These are phyloP conservation scores for Spizellomyces sp. DNA, from an alignment of 192 early-diverging fungal genomes.

Conservation along the genomic window DNA sequence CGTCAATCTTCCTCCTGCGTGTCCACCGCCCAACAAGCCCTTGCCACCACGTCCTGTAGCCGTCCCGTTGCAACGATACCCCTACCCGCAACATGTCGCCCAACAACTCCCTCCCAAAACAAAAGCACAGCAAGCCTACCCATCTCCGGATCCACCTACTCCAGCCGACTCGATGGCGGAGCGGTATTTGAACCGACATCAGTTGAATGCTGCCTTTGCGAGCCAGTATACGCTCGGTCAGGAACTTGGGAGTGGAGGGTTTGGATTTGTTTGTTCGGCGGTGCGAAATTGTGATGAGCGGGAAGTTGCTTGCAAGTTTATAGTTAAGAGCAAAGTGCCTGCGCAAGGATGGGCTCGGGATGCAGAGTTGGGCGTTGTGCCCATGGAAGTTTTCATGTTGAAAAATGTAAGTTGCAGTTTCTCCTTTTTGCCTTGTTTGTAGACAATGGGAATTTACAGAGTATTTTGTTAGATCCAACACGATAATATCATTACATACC, in stretches of 20 bases:
- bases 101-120: background rate
- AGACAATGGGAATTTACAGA: background rate
- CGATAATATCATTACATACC: constrained; percentile 43
- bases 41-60: constrained; percentile 12
- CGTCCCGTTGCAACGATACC: background rate
- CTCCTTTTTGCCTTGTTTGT: background rate
- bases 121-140: constrained; percentile 20
- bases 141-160: constrained; percentile 9
- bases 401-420: constrained; percentile 39
- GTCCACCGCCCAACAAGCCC: constrained; percentile 19
- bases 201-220: constrained; percentile 12
- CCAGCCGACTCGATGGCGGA: constrained; percentile 16
- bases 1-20: constrained; percentile 7
- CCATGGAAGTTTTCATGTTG: constrained; percentile 52
- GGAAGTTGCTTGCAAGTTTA: constrained; percentile 56
- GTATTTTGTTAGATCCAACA: constrained; percentile 36
- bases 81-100: background rate
- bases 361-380: constrained; percentile 33
- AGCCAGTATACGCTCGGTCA: constrained; percentile 26
- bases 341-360: constrained; percentile 39
- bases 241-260: constrained; percentile 77
- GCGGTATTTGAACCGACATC: constrained; percentile 9
- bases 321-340: constrained; percentile 44
- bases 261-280: constrained; percentile 75
- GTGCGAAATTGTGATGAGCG: constrained; percentile 29